Conservation (phyloP, 2,329 filamentous ascomycete species). For the Ophiocordyceps robertsii region DNA sequence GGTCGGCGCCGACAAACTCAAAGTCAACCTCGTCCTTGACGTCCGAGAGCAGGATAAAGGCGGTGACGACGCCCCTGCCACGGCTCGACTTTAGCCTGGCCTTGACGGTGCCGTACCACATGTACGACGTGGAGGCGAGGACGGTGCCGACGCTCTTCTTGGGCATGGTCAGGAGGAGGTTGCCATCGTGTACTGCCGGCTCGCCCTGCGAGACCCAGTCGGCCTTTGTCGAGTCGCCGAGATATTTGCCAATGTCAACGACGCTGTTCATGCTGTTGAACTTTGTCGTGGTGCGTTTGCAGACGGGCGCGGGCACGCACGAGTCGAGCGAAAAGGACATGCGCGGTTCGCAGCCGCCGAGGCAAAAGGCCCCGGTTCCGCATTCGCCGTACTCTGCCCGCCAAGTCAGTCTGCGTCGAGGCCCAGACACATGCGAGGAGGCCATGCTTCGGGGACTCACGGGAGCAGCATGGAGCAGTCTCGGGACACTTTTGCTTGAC, state of each 20-base stretch:
- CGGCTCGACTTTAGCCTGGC: conserved; percentile 74
- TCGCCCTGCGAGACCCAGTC: conserved; percentile 86
- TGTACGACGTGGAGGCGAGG: conserved; percentile 68
- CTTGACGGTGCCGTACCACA: conserved; percentile 94
- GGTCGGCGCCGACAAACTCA: conserved; percentile 77
- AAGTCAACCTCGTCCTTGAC: conserved; percentile 98
- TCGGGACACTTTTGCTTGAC: conserved; percentile 51
- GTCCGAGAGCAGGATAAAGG: conserved; percentile 90
- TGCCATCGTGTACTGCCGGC: conserved; percentile 53
- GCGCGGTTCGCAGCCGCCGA: conserved; percentile 86
- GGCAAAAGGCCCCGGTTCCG: conserved; percentile 85
- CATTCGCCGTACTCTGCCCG: conserved; percentile 76
- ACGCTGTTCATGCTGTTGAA: conserved; percentile 60
- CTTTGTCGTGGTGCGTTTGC: conserved; percentile 58
- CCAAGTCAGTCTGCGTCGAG: conserved; percentile 1
- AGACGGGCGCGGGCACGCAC: conserved; percentile 74
- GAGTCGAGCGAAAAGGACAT: conserved; percentile 73
- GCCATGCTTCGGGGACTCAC: conserved; percentile 39
- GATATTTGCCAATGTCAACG: conserved; percentile 62
- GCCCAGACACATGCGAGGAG: not conserved
- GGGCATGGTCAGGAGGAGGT: conserved; percentile 79
- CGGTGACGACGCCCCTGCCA: conserved; percentile 83
- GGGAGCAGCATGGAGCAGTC: conserved; percentile 64
- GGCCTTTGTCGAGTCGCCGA: conserved; percentile 64
- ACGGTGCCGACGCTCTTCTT: conserved; percentile 76